Percentiles rank a stretch among this genome's conserved stretches.
phyloP scores from a whole-genome alignment of 768 basidiomycete genomes.

The Hemileccinum impolitum region DNA sequence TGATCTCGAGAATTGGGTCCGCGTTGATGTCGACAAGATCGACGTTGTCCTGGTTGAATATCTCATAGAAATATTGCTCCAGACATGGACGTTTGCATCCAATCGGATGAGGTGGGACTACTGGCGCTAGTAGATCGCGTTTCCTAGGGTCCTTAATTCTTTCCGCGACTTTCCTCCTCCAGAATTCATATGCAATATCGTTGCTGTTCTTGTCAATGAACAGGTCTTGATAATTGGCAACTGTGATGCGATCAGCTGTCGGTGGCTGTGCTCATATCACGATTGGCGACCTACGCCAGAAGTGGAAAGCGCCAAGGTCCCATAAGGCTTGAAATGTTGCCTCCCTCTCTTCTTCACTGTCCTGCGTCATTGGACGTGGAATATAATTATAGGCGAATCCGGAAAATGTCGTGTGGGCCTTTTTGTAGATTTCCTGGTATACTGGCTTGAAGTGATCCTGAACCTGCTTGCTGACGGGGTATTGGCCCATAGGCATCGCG shows the following conservation, averaged over 20 bases:
- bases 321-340: constrained; percentile 6
- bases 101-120: constrained; percentile 6
- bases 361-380: constrained; percentile 6
- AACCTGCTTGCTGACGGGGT: constrained; percentile 3
- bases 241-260: neutral
- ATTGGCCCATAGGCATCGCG: constrained; percentile 10
- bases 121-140: neutral
- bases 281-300: constrained; percentile 6
- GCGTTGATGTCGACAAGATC: constrained; percentile 11
- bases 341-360: constrained; percentile 9
- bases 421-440: constrained; percentile 8
- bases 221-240: constrained; percentile 8
- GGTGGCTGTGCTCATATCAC: neutral
- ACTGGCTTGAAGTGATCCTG: constrained; percentile 11
- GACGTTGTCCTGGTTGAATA: constrained; percentile 9
- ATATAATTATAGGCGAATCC: constrained; percentile 1
- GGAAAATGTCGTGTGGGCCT: neutral
- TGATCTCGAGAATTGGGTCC: constrained; percentile 10
- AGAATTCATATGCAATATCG: constrained; percentile 8
- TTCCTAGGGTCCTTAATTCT: constrained; percentile 3
- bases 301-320: constrained; percentile 8
- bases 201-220: neutral
- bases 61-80: constrained; percentile 10
- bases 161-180: constrained; percentile 6
- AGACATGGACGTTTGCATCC: constrained; percentile 6